Base-by-base conservation (phyloP, 495 filamentous ascomycete genomes). In the Achaetomiella virescens region DNA sequence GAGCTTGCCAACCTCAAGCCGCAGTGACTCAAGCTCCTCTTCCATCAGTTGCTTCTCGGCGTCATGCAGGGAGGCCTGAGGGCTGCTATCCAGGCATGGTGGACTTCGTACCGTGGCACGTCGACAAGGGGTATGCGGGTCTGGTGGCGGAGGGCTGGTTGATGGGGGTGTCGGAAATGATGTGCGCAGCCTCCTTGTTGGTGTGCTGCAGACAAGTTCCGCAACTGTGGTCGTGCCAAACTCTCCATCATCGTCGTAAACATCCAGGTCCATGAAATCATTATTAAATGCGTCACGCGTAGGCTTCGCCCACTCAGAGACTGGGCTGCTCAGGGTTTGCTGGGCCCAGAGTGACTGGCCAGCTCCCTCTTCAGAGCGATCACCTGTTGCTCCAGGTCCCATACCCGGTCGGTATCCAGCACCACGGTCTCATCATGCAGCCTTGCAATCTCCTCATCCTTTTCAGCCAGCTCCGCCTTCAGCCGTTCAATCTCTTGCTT, bases 131-230 rank as follows among this genome's bases (percentile, higher is more conserved):
- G 75, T 78, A 12, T 65, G 49, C 0, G 72, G 70, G 12, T 53
- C 43, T 15, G 21, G 29, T 31, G 53, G 53, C 14, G 62, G 62
- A 2, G 75, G 75, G 46, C 75, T 78, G 0, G 75, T 78, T 27
- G 70, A 63, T 20, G 79, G 79, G 2, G 79, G 79, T 10, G 78
- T 78, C 15, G 72, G 73, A 44, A 81, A 79, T 0, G 77, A 77
- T 3, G 58, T 56, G 0, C 63, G 66, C 14, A 54, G 52, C 9
- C 59, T 52, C 20, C 71, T 66, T 0, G 71, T 66, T 1, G 74
- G 75, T 9, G 75, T 78, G 66, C 74, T 74, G 59, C 63, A 72
- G 18, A 59, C 54, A 12, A 78, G 33, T 17, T 75, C 72, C 3
- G 67, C 68, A 61, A 71, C 67, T 1, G 73, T 70, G 0, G 57